Conservation (phyloP, 148 eudicot species). For the Dysphania ambrosioides region DNA sequence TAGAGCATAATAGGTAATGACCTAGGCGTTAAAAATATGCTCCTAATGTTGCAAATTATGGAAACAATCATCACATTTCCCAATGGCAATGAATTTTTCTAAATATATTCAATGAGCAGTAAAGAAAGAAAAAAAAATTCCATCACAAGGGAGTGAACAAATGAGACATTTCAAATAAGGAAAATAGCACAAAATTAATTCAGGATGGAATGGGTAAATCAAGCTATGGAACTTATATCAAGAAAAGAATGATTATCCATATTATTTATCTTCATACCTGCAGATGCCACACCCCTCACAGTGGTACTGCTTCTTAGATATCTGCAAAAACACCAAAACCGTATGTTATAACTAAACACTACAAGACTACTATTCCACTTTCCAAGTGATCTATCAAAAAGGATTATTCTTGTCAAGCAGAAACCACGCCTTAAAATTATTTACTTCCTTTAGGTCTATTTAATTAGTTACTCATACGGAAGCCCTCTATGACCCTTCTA, state of each 20-base stretch:
- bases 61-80: neutral
- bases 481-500: neutral
- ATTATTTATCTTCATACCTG: slow-evolving; percentile 42
- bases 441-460: neutral
- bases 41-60: neutral
- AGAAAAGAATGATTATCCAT: neutral
- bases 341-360: neutral
- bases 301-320: slow-evolving; percentile 65
- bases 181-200: neutral
- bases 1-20: neutral
- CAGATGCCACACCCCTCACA: slow-evolving; percentile 86
- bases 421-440: neutral
- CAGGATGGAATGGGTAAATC: neutral
- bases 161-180: neutral
- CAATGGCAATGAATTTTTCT: neutral
- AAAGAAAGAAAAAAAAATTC: neutral
- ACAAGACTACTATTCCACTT: neutral
- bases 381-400: neutral
- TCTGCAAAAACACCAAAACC: slow-evolving; percentile 38
- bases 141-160: neutral
- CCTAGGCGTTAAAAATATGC: neutral
- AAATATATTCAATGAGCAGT: neutral
- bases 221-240: neutral
- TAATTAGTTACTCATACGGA: neutral
- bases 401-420: neutral